A percentile compares a stretch with the other conserved stretches of the same genome.
Conservation (phyloP, 495 filamentous ascomycete species). For the Hyaloscypha finlandica region DNA sequence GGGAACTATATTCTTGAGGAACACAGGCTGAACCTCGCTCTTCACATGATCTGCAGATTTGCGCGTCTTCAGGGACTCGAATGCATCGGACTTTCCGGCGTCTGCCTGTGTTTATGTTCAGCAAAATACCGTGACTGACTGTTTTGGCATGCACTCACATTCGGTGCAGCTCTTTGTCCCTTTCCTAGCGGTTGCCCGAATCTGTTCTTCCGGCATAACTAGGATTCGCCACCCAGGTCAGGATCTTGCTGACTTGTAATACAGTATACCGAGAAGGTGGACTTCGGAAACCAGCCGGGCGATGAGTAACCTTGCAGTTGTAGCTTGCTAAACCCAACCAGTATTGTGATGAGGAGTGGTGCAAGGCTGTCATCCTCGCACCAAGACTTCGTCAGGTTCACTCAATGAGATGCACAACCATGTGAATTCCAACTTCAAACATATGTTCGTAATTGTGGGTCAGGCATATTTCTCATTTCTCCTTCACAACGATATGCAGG, state of each 20-base stretch:
- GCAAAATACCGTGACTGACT: neutral
- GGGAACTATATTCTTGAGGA: slow-evolving; percentile 14
- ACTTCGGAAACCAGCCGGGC: neutral
- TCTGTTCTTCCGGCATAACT: slow-evolving; percentile 14
- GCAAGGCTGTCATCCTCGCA: too few species aligned
- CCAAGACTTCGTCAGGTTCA: too few species aligned
- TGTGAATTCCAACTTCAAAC: too few species aligned
- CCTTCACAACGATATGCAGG: too few species aligned
- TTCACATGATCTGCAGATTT: slow-evolving; percentile 19
- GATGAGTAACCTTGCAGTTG: neutral
- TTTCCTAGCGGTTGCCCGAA: slow-evolving; percentile 17
- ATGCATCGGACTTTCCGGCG: slow-evolving; percentile 23
- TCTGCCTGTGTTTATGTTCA: slow-evolving; percentile 19
- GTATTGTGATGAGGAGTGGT: too few species aligned
- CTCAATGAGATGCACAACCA: too few species aligned
- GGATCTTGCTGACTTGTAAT: neutral
- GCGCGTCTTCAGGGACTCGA: slow-evolving; percentile 12
- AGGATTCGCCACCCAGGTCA: neutral
- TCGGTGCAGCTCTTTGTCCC: slow-evolving; percentile 23
- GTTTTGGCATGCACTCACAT: slow-evolving; percentile 12
- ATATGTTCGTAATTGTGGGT: too few species aligned
- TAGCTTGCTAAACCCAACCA: neutral
- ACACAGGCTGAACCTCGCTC: slow-evolving; percentile 19
- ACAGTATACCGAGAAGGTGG: neutral
- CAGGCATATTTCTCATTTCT: too few species aligned